phyloP scores from a whole-genome alignment of 176 grass and related monocot species.

The Themeda triandra region DNA sequence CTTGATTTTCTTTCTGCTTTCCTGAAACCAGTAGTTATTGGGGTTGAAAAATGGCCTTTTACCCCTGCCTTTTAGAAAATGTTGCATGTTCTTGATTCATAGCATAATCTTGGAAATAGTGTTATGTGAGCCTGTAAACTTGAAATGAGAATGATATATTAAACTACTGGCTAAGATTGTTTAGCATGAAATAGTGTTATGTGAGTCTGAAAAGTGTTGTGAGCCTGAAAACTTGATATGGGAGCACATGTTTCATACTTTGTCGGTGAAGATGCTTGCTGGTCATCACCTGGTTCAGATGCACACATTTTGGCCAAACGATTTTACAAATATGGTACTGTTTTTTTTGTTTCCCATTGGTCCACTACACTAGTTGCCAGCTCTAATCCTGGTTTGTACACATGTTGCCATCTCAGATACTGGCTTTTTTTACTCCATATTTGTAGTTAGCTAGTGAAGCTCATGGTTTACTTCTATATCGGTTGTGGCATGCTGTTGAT shows the following conservation, averaged over 20 bases:
- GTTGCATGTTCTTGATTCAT: background rate
- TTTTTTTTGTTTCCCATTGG: background rate
- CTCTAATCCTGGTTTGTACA: background rate
- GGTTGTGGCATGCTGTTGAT: background rate
- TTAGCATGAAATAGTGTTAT: too few species aligned
- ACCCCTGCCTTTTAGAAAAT: background rate
- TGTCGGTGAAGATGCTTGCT: background rate
- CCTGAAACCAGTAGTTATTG: background rate
- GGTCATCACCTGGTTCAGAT: background rate
- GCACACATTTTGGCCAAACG: background rate
- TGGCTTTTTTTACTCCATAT: background rate
- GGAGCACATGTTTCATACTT: background rate
- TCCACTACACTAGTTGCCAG: background rate
- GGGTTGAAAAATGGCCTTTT: background rate
- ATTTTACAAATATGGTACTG: background rate
- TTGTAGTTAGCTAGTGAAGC: background rate
- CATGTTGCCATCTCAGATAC: background rate
- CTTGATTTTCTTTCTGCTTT: constrained; percentile 1
- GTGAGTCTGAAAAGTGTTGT: too few species aligned
- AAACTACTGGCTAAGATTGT: background rate
- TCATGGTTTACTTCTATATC: background rate
- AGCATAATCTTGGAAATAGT: background rate
- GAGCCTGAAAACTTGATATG: too few species aligned
- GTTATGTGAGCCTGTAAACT: background rate
- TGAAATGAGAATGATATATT: background rate